Base-by-base conservation (phyloP, 2,329 filamentous ascomycete genomes). In the Coleophoma cylindrospora region DNA sequence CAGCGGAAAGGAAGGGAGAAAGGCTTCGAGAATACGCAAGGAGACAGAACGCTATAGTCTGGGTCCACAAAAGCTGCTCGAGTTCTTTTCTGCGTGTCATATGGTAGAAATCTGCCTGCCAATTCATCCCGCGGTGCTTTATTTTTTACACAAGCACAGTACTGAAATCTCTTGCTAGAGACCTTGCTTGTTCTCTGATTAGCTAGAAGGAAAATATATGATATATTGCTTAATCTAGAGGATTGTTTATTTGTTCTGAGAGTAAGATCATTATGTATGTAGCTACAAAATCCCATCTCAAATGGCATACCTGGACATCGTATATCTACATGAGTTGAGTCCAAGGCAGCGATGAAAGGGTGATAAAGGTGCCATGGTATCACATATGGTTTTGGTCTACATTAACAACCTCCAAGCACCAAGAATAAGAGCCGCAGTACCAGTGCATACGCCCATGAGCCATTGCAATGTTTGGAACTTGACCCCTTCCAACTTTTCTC, bases 401-500 rank as follows among this genome's bases (percentile, higher is more conserved):
- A 86, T 86, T 61, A 87, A 74, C 66, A 87, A 66, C 59, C 83
- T 75, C 83, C 83, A 87, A 56, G 83, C 82, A 83, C 83, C 83
- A 58, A 87, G 72, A 64, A 86, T 65, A 62, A 87, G 67, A 15
- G 83, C 83, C 2, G 83, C 82, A 50, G 84, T 65, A 85, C 82
- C 82, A 1, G 81, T 85, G 61, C 80, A 81, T 37, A 87, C 89
- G 65, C 86, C 91, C 86, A 97, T 96, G 59, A 99, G 74, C 94
- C 94, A 99, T 75, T 99, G 94, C 68, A 99, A 70, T 34, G 94
- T 97, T 66, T 91, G 90, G 71, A 97, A 97, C 77, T 99, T 99
- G 68, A 99, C 94, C 59, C 90, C 88, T 73, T 99, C 94, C 44
- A 99, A 77, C 72, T 95, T 86, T 75, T 97, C 94, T 58, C 90